Evolutionary conservation across 148 eudicot genomes (phyloP).

Genomic region (Diospyros kaki): DNA sequence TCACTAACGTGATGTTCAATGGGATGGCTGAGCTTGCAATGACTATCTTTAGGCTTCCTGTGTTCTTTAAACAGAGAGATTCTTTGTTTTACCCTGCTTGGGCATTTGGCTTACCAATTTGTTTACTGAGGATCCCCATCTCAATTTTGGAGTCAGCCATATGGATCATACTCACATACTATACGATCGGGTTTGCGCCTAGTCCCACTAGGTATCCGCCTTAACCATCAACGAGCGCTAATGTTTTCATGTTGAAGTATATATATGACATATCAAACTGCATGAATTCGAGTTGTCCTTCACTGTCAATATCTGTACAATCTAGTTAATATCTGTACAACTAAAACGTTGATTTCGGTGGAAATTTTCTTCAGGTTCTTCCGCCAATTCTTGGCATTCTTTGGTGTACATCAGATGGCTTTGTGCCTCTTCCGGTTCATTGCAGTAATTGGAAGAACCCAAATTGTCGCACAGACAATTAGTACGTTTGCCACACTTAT

Average conservation of each 20-base stretch:
- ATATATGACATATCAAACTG: too few species aligned
- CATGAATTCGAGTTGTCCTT: too few species aligned
- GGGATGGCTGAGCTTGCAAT: constrained; percentile 41
- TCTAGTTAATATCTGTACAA: not conserved
- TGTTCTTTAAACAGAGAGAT: constrained; percentile 41
- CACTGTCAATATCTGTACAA: not conserved
- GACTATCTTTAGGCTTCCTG: constrained; percentile 37
- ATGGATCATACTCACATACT: constrained; percentile 50
- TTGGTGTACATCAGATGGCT: constrained; percentile 45
- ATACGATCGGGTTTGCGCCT: constrained; percentile 49
- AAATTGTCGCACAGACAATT: constrained; percentile 37
- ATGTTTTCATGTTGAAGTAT: too few species aligned
- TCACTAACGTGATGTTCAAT: constrained; percentile 43
- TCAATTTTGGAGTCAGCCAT: constrained; percentile 40
- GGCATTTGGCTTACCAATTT: constrained; percentile 50
- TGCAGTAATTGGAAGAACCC: constrained; percentile 41
- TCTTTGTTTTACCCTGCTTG: constrained; percentile 41
- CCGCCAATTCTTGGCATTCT: constrained; percentile 38
- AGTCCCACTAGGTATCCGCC: constrained; percentile 28
- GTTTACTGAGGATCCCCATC: constrained; percentile 41
- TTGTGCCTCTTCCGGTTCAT: constrained; percentile 44
- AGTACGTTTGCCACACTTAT: constrained; percentile 35
- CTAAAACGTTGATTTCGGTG: not conserved
- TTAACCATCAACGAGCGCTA: too few species aligned
- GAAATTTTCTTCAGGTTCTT: constrained; percentile 29